Conservation (phyloP, 1,284 basidiomycete genomes). For the Anthracocystis panici-leucophaei region DNA sequence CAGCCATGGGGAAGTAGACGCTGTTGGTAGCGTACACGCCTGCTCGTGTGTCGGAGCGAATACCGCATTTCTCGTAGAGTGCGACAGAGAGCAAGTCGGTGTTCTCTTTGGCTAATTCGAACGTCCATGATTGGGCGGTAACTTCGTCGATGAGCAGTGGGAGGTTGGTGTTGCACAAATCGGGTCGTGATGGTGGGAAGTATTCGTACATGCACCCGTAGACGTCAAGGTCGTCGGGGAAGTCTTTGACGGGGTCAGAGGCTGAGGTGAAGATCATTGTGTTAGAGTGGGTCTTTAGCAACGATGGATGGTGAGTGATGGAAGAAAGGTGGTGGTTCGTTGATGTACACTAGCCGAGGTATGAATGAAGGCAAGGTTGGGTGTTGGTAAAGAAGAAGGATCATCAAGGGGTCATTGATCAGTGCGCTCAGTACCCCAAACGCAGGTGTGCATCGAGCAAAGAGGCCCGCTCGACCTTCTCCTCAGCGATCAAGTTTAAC, state of each 20-base stretch:
- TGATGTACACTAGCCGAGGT: background rate
- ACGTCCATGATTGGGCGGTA: slow-evolving; percentile 48
- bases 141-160: slow-evolving; percentile 60
- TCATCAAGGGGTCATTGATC: background rate
- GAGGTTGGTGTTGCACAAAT: slow-evolving; percentile 49
- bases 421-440: too few relatives aligned
- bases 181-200: slow-evolving; percentile 53
- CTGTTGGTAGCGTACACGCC: slow-evolving; percentile 56
- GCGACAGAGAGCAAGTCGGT: slow-evolving; percentile 51
- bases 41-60: slow-evolving; percentile 44
- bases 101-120: slow-evolving; percentile 50
- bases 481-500: too few relatives aligned
- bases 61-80: slow-evolving; percentile 21
- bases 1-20: slow-evolving; percentile 76
- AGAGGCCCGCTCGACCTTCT: too few relatives aligned
- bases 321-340: background rate
- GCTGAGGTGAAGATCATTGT: slow-evolving; percentile 51
- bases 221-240: slow-evolving; percentile 56
- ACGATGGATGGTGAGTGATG: background rate
- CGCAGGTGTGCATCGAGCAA: too few relatives aligned
- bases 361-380: background rate
- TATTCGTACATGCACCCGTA: slow-evolving; percentile 58
- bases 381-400: background rate
- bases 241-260: slow-evolving; percentile 35
- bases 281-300: too few relatives aligned